phyloP scores from a whole-genome alignment of 2,329 filamentous ascomycete genomes.

The Plenodomus lindquistii region DNA sequence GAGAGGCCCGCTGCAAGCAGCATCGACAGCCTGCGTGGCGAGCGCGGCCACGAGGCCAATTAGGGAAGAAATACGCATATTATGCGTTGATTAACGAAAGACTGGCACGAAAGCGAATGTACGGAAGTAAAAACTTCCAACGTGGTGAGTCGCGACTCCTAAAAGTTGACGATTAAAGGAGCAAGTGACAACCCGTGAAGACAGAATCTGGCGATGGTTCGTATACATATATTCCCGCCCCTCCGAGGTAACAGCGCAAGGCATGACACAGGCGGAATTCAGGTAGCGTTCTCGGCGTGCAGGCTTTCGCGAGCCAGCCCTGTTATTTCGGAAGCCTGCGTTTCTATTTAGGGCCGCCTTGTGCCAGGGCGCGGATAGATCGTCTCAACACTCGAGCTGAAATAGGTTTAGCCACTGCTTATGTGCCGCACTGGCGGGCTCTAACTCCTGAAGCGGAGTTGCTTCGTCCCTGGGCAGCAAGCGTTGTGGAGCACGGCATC shows the following conservation, averaged over 20 bases:
- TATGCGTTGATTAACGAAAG: constrained; percentile 29
- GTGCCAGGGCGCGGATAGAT: constrained; percentile 23
- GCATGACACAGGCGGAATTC: constrained; percentile 29
- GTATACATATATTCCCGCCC: constrained; percentile 29
- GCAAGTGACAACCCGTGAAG: constrained; percentile 27
- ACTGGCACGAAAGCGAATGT: constrained; percentile 41
- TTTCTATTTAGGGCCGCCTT: constrained; percentile 24
- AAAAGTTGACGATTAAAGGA: constrained; percentile 16
- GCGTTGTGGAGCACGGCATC: constrained; percentile 14
- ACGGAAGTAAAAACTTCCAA: constrained; percentile 42
- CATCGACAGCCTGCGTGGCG: constrained; percentile 28
- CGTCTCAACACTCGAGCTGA: constrained; percentile 10
- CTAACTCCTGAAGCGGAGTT: constrained; percentile 4
- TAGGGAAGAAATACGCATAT: constrained; percentile 37
- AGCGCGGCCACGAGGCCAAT: constrained; percentile 40
- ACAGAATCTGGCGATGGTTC: constrained; percentile 7
- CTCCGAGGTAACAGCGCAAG: constrained; percentile 16
- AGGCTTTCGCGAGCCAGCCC: constrained; percentile 21
- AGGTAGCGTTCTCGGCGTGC: constrained; percentile 32
- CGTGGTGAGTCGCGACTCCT: constrained; percentile 19
- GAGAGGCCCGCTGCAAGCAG: constrained; percentile 41
- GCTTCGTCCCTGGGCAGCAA: constrained; percentile 8
- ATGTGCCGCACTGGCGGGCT: background rate
- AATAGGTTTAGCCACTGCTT: constrained; percentile 6
- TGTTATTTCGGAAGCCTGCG: constrained; percentile 11